These are phyloP conservation scores for Candida nonsorbophila DNA, from an alignment of 805 yeast genomes.

Conservation along the genomic window DNA sequence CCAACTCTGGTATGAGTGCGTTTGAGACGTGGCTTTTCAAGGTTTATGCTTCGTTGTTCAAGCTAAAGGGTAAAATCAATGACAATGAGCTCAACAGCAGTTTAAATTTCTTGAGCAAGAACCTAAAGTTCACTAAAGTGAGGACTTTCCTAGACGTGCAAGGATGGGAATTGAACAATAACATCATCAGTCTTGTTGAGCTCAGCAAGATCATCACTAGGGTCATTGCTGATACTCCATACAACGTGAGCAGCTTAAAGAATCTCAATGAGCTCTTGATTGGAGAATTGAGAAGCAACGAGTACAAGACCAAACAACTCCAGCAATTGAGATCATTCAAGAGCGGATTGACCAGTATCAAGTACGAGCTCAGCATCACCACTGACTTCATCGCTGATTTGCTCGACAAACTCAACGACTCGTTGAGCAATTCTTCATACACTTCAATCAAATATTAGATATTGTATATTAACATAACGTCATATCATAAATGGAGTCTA, in stretches of 20 bases:
- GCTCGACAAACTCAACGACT: conserved; percentile 9
- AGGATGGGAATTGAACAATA: conserved; percentile 15
- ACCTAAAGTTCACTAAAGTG: conserved; percentile 23
- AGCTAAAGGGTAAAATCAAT: conserved; percentile 11
- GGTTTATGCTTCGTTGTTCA: conserved; percentile 20
- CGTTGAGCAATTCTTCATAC: conserved; percentile 7
- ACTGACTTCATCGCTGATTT: conserved; percentile 5
- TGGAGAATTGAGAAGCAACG: conserved; percentile 1
- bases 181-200: conserved; percentile 10
- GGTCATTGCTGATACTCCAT: conserved; percentile 3
- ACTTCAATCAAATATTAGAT: conserved; percentile 1
- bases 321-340: conserved; percentile 7
- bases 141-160: conserved; percentile 11
- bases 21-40: conserved; percentile 23
- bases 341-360: neutral
- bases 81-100: conserved; percentile 17
- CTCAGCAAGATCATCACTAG: conserved; percentile 8
- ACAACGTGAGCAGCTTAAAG: conserved; percentile 5
- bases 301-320: conserved; percentile 7
- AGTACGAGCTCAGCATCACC: conserved; percentile 3
- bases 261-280: conserved; percentile 5
- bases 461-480: neutral
- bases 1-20: conserved; percentile 7
- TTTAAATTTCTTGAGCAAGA: conserved; percentile 23
- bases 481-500: conserved; percentile 5